These are phyloP conservation scores for Fomes fomentarius DNA, from an alignment of 1,284 basidiomycete species.

Conservation along the genomic window DNA sequence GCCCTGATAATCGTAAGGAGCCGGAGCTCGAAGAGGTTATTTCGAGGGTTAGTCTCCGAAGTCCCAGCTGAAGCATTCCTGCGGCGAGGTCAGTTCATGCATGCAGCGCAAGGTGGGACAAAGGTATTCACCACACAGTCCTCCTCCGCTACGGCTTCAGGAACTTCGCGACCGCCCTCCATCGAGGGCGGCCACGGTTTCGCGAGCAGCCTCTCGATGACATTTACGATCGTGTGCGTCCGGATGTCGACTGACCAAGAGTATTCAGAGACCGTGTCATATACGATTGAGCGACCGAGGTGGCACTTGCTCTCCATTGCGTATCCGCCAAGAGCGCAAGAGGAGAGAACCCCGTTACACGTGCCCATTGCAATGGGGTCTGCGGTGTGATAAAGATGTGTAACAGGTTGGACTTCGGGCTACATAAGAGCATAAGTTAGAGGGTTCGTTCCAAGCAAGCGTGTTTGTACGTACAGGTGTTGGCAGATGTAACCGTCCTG, in stretches of 20 bases:
- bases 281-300: slow-evolving; percentile 82
- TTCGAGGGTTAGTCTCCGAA: slow-evolving; percentile 52
- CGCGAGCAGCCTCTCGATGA: slow-evolving; percentile 79
- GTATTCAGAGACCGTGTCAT: slow-evolving; percentile 87
- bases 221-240: slow-evolving; percentile 80
- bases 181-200: slow-evolving; percentile 75
- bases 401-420: slow-evolving; percentile 76
- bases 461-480: slow-evolving; percentile 54
- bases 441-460: too few species aligned
- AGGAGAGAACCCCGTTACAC: slow-evolving; percentile 76
- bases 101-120: neutral
- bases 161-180: slow-evolving; percentile 63
- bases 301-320: slow-evolving; percentile 87
- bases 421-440: slow-evolving; percentile 30
- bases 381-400: slow-evolving; percentile 86
- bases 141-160: slow-evolving; percentile 48
- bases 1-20: neutral
- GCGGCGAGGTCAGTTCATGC: neutral
- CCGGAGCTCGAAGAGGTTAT: too few species aligned
- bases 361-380: slow-evolving; percentile 88
- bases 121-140: slow-evolving; percentile 63
- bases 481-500: slow-evolving; percentile 87
- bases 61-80: slow-evolving; percentile 80
- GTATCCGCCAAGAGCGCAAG: slow-evolving; percentile 75
- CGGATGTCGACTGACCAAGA: slow-evolving; percentile 86